phyloP scores from a whole-genome alignment of 2,329 filamentous ascomycete genomes.

The Penicillium paneum region DNA sequence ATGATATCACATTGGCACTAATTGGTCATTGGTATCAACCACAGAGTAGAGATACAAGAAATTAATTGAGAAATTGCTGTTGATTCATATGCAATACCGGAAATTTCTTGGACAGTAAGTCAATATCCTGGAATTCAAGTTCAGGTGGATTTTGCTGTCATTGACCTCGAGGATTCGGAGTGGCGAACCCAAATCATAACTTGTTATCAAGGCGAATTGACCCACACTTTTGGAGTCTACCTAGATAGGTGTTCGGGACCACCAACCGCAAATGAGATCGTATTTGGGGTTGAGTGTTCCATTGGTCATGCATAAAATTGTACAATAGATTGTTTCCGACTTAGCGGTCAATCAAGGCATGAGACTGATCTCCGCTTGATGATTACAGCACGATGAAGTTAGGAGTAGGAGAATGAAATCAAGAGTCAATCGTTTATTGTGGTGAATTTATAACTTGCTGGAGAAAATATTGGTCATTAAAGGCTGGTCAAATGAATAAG shows the following conservation, averaged over 20 bases:
- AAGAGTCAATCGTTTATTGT: accelerated
- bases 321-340: accelerated
- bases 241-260: background rate
- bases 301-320: background rate
- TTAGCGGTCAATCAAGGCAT: accelerated
- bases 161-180: background rate
- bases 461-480: conserved; percentile 12
- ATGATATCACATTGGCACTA: conserved; percentile 20
- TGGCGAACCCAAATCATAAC: background rate
- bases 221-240: background rate
- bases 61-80: background rate
- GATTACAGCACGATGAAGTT: background rate
- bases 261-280: background rate
- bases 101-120: background rate
- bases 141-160: background rate
- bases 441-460: background rate
- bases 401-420: accelerated
- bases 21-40: background rate
- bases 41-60: background rate
- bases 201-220: background rate
- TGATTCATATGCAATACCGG: background rate
- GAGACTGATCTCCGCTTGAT: accelerated
- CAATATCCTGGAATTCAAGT: background rate
- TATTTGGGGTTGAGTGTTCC: no score
- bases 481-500: background rate